Percentiles rank a stretch among this genome's conserved stretches.
Conservation (phyloP, 1,284 basidiomycete species). For the Ceratobasidium sp. region DNA sequence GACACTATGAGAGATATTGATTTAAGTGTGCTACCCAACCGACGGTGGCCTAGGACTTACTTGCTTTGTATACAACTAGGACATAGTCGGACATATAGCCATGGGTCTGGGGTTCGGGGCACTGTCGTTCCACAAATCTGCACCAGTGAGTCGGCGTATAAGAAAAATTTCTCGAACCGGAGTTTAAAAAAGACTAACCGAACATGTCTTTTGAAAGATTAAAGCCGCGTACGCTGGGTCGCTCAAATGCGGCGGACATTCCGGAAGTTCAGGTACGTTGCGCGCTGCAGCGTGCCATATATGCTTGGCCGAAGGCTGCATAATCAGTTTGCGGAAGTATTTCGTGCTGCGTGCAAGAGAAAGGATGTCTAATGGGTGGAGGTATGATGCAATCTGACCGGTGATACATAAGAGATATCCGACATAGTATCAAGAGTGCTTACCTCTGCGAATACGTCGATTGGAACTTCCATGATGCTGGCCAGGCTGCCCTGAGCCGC, state of each 20-base stretch:
- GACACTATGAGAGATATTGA: background rate
- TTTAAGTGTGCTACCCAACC: background rate
- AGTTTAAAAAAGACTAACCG: slow-evolving; percentile 4
- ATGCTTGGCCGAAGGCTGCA: slow-evolving; percentile 8
- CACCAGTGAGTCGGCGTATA: background rate
- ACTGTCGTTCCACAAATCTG: slow-evolving; percentile 19
- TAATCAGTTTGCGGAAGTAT: slow-evolving; percentile 19
- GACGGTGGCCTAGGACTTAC: background rate
- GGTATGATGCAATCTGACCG: slow-evolving; percentile 23
- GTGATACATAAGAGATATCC: too few relatives aligned
- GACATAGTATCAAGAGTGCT: background rate
- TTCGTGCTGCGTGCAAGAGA: slow-evolving; percentile 27
- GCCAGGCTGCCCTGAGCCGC: slow-evolving; percentile 3
- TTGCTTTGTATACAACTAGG: background rate
- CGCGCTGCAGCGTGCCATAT: slow-evolving; percentile 24
- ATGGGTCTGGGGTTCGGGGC: slow-evolving; percentile 10
- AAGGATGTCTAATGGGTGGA: slow-evolving; percentile 20
- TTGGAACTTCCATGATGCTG: slow-evolving; percentile 16
- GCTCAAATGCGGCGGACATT: slow-evolving; percentile 17
- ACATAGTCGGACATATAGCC: slow-evolving; percentile 22
- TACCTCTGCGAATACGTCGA: slow-evolving; percentile 33
- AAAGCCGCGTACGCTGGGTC: slow-evolving; percentile 23
- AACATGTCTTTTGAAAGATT: slow-evolving; percentile 24
- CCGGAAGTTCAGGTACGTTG: slow-evolving; percentile 21
- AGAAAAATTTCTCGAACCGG: background rate